Evolutionary conservation across 2,329 filamentous ascomycete species (phyloP).

Genomic region (Nectriaceae sp.): DNA sequence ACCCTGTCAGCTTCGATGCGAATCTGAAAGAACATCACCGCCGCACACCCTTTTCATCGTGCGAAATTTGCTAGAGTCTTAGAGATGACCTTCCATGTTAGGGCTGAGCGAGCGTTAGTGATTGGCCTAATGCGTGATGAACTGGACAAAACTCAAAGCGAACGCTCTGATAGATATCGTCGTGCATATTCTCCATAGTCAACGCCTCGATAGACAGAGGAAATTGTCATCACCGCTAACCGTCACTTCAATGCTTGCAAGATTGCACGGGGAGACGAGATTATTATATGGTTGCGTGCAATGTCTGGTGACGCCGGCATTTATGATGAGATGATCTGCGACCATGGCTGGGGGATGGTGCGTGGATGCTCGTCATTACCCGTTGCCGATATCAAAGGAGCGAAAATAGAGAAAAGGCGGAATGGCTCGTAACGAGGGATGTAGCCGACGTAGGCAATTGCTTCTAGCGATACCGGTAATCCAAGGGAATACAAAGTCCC

Average conservation of each 20-base stretch:
- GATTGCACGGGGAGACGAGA: neutral
- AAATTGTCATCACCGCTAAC: neutral
- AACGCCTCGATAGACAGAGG: neutral
- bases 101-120: conserved; percentile 7
- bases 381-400: conserved; percentile 4
- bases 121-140: conserved; percentile 14
- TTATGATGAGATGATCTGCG: conserved; percentile 20
- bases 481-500: neutral
- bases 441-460: neutral
- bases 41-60: conserved; percentile 18
- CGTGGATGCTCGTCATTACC: conserved; percentile 18
- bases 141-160: conserved; percentile 5
- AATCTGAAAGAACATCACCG: conserved; percentile 22
- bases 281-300: neutral
- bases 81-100: conserved; percentile 5
- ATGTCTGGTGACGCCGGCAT: conserved; percentile 4
- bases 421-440: neutral
- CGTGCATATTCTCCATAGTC: neutral
- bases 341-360: conserved; percentile 15
- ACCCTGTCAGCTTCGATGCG: conserved; percentile 26
- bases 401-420: neutral
- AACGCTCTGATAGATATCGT: no score
- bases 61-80: conserved; percentile 18
- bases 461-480: neutral
- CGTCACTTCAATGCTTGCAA: neutral